Conservation (phyloP, 495 filamentous ascomycete species). For the Tuber brumale region DNA sequence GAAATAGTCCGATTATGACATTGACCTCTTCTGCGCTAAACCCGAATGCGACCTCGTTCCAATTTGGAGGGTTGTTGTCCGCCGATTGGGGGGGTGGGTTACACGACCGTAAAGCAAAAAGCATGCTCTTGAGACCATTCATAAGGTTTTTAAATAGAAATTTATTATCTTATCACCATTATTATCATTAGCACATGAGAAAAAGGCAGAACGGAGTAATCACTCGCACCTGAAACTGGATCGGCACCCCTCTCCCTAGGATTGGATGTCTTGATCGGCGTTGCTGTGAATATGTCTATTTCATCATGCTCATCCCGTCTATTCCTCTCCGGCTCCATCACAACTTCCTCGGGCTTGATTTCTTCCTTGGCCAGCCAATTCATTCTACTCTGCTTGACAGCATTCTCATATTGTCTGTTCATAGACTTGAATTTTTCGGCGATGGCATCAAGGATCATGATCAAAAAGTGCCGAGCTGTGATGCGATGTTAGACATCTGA, state of each 20-base stretch:
- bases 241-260: conserved; percentile 85
- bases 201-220: neutral
- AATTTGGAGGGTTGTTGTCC: conserved; percentile 72
- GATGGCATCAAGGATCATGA: conserved; percentile 96
- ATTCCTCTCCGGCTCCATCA: conserved; percentile 63
- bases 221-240: conserved; percentile 58
- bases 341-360: conserved; percentile 64
- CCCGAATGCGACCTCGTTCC: conserved; percentile 87
- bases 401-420: conserved; percentile 91
- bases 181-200: conserved; percentile 13
- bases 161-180: conserved; percentile 66
- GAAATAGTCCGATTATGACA: conserved; percentile 94
- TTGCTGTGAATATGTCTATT: conserved; percentile 92
- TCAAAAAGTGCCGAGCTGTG: conserved; percentile 77
- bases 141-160: conserved; percentile 98
- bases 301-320: conserved; percentile 72
- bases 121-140: conserved; percentile 91
- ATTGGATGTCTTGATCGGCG: conserved; percentile 91
- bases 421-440: conserved; percentile 97
- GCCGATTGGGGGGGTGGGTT: conserved; percentile 70
- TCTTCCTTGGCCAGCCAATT: conserved; percentile 63
- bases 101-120: conserved; percentile 88
- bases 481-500: conserved; percentile 4
- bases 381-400: conserved; percentile 78
- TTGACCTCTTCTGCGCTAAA: conserved; percentile 96